Evolutionary conservation across 2,329 filamentous ascomycete species (phyloP), one percentile per base, ranked within the genome.

Genomic region (Penicillium brevicompactum): DNA sequence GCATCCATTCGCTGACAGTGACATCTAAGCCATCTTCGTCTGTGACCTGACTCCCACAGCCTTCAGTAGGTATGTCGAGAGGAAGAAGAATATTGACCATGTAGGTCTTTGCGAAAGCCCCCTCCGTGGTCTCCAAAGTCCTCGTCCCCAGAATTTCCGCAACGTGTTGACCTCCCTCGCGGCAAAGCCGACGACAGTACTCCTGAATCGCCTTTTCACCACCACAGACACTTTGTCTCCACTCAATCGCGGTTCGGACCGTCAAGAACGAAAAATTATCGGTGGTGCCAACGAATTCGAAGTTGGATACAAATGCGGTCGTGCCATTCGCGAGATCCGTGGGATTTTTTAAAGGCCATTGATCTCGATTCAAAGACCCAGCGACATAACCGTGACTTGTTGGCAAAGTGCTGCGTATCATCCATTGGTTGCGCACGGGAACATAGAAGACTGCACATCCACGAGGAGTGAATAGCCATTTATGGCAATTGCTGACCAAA

Each of bases 401-500:
- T 0, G 90, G 88, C 38, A 94, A 71, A 0, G 89, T 86, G 5
- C 85, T 85, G 11, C 84, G 81, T 40, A 96, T 84, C 40, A 92
- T 70, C 37, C 75, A 72, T 70, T 95, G 91, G 69, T 93, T 91
- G 9, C 87, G 81, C 38, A 78, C 50, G 0, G 91, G 88, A 0
- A 92, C 88, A 71, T 93, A 88, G 58, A 96, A 82, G 3, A 92
- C 77, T 5, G 90, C 90, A 69, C 89, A 92, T 3, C 86, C 87
- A 18, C 91, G 84, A 0, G 91, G 91, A 0, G 84, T 83, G 65
- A 84, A 85, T 4, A 95, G 82, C 91, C 91, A 96, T 76, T 93
- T 94, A 77, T 93, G 90, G 61, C 85, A 89, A 70, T 95, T 95
- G 53, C 81, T 86, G 8, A 92, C 81, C 69, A 93, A 89, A 75